Percentiles rank a stretch among this genome's conserved stretches.
Conservation (phyloP, 805 yeast species). For the Wickerhamiella parazyma region DNA sequence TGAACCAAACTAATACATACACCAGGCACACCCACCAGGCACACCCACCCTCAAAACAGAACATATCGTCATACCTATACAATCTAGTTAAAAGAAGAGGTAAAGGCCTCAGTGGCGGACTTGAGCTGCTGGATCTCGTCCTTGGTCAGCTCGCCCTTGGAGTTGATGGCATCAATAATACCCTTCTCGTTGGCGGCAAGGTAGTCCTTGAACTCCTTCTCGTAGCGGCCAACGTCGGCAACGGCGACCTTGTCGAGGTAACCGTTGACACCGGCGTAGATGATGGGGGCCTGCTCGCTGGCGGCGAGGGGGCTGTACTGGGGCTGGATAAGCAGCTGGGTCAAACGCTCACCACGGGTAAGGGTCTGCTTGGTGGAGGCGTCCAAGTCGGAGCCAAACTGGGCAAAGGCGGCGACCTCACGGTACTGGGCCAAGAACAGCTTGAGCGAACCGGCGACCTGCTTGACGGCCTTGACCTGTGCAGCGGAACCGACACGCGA, state of each 20-base stretch:
- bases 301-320: conserved; percentile 96
- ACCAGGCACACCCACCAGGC: too few species aligned
- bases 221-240: conserved; percentile 79
- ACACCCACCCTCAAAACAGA: neutral
- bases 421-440: conserved; percentile 99
- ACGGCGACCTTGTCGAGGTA: conserved; percentile 79
- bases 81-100: conserved; percentile 60
- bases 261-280: conserved; percentile 99
- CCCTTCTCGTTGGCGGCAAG: conserved; percentile 82
- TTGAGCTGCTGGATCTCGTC: conserved; percentile 79
- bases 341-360: conserved; percentile 99
- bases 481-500: conserved; percentile 99
- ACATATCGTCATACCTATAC: conserved; percentile 4
- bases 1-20: too few species aligned
- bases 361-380: conserved; percentile 99
- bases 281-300: conserved; percentile 97
- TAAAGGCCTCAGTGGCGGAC: conserved; percentile 83
- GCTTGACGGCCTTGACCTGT: conserved; percentile 99
- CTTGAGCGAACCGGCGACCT: conserved; percentile 99
- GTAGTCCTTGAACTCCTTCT: conserved; percentile 81
- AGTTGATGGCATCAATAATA: conserved; percentile 70
- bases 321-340: conserved; percentile 95
- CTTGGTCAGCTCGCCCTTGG: conserved; percentile 79
- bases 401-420: conserved; percentile 99
- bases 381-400: conserved; percentile 99